Base-by-base conservation (phyloP, 2,329 filamentous ascomycete genomes). In the Verticillium isaacii region DNA sequence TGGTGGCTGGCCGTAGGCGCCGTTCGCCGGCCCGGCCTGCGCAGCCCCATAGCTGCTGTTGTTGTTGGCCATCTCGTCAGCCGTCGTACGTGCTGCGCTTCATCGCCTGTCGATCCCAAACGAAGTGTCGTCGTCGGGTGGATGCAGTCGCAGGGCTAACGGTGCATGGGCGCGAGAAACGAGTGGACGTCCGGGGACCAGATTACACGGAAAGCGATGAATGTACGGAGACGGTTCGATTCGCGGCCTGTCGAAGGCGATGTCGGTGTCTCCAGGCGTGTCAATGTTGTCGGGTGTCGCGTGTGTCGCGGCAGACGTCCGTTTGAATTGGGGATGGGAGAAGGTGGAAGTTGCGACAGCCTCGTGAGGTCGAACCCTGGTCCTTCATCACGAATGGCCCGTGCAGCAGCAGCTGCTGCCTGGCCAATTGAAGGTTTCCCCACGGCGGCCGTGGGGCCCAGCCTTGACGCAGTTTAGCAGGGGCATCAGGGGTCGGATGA, bases 341-440 rank as follows among this genome's bases (percentile, higher is more conserved):
- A 61, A 63, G 58, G 45, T 60, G 52, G 62, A 64, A 60, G 63
- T 66, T 65, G 64, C 64, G 64, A 66, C 63, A 65, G 64, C 64
- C 64, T 66, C 58, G 64, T 39, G 45, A 36, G 61, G 60, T 58
- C 19, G 61, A 66, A 62, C 64, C 64, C 63, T 61, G 64, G 63
- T 41, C 37, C 34, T 19, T 14, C 34, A 54, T n/a, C 9, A 29
- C 11, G 34, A 14, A 1, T 61, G 57, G 64, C 52, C 61, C 60
- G 64, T 66, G 63, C 63, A 52, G 34, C 34, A 34, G 59, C 14
- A 63, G 59, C 59, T 63, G 55, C 59, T 54, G 62, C 57, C 61
- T 52, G 39, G 37, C 63, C 57, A 58, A 58, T 58, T 14, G 25
- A 25, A 12, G 1, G 45, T 19, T 25, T 52, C 45, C 45, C 45